A percentile compares a stretch with the other conserved stretches of the same genome.
phyloP scores from a whole-genome alignment of 108 stramenopile genomes.

The Cyclotella baltica region DNA sequence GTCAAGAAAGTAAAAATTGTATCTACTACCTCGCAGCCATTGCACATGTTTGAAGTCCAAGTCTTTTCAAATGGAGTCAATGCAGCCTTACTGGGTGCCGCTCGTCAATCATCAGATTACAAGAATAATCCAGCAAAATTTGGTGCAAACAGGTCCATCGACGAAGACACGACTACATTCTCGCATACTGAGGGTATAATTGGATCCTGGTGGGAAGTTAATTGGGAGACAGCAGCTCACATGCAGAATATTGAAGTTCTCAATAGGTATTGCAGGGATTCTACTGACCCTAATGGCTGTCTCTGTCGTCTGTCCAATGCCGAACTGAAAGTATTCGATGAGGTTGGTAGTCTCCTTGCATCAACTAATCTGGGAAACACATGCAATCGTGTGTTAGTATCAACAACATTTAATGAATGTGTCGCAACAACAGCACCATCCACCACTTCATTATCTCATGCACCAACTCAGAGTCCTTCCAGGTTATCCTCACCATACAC shows the following conservation, averaged over 20 bases:
- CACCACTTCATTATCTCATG: not conserved
- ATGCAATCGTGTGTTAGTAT: not conserved
- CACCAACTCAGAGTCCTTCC: too few relatives aligned
- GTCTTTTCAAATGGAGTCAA: not conserved
- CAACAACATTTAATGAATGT: not conserved
- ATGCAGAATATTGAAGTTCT: not conserved
- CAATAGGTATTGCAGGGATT: not conserved
- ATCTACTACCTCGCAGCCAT: not conserved
- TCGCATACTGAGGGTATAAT: not conserved
- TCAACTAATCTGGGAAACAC: not conserved
- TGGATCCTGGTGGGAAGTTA: not conserved
- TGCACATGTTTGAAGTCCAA: not conserved
- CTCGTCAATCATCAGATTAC: not conserved
- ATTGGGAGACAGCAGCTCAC: not conserved
- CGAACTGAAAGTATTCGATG: not conserved
- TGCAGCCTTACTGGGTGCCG: not conserved
- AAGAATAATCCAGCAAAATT: not conserved
- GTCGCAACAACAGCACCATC: not conserved
- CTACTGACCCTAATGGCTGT: not conserved
- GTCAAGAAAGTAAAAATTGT: not conserved
- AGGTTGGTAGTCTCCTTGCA: not conserved
- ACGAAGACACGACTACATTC: not conserved
- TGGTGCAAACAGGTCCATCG: not conserved
- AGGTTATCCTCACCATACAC: too few relatives aligned
- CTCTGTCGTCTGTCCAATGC: slow-evolving; percentile 5